Base-by-base conservation (phyloP, 148 eudicot species). In the Chenopodium formosanum region DNA sequence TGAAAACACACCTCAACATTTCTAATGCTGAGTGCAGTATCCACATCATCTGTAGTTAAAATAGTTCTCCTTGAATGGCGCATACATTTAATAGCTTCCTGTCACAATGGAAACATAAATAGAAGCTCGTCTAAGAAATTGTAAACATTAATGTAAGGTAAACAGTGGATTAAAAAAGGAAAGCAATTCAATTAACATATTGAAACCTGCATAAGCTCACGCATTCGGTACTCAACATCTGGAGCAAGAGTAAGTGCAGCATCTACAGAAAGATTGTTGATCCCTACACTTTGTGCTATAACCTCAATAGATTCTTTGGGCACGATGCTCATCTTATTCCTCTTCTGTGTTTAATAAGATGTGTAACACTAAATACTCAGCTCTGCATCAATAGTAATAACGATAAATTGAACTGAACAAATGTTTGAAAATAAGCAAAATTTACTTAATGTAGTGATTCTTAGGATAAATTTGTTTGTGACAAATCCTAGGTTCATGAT, bases 21-120 rank as follows among this genome's bases (percentile, higher is more conserved):
- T 85, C 95, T 90, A 77, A 92, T 82, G 82, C 82, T 83, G 72
- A 92, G 89, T 46, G 95, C 93, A 84, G 89, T 80, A 86, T 90
- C 93, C 62, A 92, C 91, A 86, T 92, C 95, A 87, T 90, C 95
- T 32, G 93, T 88, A 0, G 92, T 89, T 88, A 92, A 81, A 44
- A 81, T 62, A 74, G 92, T 92, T 83, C 93, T 85, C 85, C 87
- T 92, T 14, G 95, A 92, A 81, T 92, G 95, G 52, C 84, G 92
- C 93, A 90, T 92, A 78, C 95, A 92, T 85, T 92, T 92, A 73
- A 90, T 92, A 68, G 93, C 93, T 83, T 92, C 95, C 95, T 92
- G 87, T 69, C 77, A 63, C 56, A 73, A 65, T 44, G n/a, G 12
- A 83, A 78, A 48, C 22, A 44, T 27, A 48, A 76, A 29, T 44